Evolutionary conservation across 768 basidiomycete genomes (phyloP).

Genomic region (Strobilomyces dryophilus): DNA sequence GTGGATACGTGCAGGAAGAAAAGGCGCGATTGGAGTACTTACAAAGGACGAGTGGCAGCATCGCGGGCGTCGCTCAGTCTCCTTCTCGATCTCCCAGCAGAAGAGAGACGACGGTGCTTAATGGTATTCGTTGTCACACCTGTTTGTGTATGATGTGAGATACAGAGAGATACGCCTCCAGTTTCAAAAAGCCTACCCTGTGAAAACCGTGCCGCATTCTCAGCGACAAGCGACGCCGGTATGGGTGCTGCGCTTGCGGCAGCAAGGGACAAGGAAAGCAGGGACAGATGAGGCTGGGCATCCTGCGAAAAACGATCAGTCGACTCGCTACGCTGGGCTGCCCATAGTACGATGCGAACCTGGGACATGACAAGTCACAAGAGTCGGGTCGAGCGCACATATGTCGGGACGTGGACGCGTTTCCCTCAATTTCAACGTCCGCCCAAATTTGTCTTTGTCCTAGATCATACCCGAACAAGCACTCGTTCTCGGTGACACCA

Average conservation of each 20-base stretch:
- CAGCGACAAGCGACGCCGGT: conserved; percentile 28
- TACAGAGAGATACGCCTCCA: neutral
- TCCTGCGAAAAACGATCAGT: conserved; percentile 5
- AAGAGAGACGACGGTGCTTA: conserved; percentile 69
- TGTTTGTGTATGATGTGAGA: conserved; percentile 4
- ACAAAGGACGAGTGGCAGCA: conserved; percentile 72
- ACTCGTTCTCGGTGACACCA: neutral
- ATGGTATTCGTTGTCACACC: conserved; percentile 30
- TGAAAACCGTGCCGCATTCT: conserved; percentile 12
- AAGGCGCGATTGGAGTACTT: conserved; percentile 31
- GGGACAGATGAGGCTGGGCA: conserved; percentile 33
- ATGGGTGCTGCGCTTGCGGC: conserved; percentile 51
- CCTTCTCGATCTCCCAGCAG: conserved; percentile 64
- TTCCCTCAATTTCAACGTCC: conserved; percentile 22
- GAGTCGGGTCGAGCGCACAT: conserved; percentile 2
- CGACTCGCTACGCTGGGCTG: neutral
- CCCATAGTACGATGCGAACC: conserved; percentile 5
- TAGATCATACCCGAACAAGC: conserved; percentile 14
- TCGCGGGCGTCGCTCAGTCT: conserved; percentile 77
- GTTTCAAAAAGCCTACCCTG: conserved; percentile 11
- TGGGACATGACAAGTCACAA: conserved; percentile 17
- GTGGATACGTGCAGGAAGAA: too few relatives aligned
- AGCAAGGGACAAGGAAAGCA: conserved; percentile 67
- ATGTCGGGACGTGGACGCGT: neutral
- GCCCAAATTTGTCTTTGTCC: conserved; percentile 22